Evolutionary conservation across 352 stramenopile genomes (phyloP), one percentile per base, ranked within the genome.

Genomic region (Globisporangium irregulare): DNA sequence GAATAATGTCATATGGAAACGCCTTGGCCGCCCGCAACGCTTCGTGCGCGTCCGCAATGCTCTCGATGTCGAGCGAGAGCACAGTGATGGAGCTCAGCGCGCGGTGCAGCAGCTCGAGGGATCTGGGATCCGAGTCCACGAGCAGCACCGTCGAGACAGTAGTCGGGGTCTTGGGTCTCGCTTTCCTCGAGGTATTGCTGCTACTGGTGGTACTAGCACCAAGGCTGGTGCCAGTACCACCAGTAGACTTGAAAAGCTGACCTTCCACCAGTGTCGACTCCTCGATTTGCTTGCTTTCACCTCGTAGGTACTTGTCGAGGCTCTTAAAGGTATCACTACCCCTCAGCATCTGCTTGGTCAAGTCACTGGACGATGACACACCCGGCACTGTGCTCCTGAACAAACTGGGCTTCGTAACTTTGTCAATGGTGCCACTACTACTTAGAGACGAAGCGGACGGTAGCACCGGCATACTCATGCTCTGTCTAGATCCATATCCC

Each of bases 1-100:
- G 66, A 18, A 98, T 70, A 24, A 94, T 79, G 58, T 97, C 91
- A 69, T 91, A 98, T 27, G 77, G 51, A 29, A 73, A 79, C 4
- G 84, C 69, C 41, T 91, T 77, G 14, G 78, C 78, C 24, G 61
- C 63, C 15, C 84, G 74, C 1, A 95, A 67, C 0, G 87, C 88
- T 36, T 92, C 78, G 20, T 53, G 59, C 18, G 82, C 68, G 20
- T 85, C 72, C 29, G 79, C 79, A 62, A 95, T 87, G 50, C 73
- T 87, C 60, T 95, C 83, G 24, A 91, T 69, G 14, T 85, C 72
- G 18, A 90, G 57, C 38, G 69, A 50, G 4, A 77, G 51, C 1
- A 22, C 43, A 3, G 66, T 12, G 22, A 81, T 66, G 25, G 63
- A 59, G 3, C 38, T 69, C 14, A 90, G 50, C 10, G 64, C 70